Percentiles rank a stretch among this genome's conserved stretches.
Conservation (phyloP, 1,139 yeast genomes). For the Sugiyamaella xylanicola region DNA sequence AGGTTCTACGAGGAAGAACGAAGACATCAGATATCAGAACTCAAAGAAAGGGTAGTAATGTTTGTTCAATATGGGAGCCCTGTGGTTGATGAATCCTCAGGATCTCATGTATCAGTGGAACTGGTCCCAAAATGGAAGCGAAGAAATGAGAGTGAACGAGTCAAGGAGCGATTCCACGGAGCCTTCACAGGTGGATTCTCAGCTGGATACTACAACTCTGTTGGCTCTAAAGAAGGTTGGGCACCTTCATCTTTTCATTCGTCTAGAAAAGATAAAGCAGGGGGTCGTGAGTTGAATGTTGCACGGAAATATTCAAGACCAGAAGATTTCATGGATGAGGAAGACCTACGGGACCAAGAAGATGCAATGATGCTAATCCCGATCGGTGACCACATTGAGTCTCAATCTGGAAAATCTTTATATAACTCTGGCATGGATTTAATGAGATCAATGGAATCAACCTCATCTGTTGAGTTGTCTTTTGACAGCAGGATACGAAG, state of each 20-base stretch:
- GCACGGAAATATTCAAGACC: slow-evolving; percentile 21
- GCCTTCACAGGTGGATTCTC: slow-evolving; percentile 44
- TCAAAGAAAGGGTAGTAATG: too few relatives aligned
- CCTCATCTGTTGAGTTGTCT: slow-evolving; percentile 5
- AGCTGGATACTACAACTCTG: slow-evolving; percentile 43
- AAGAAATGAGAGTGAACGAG: slow-evolving; percentile 24
- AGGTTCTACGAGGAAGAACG: too few relatives aligned
- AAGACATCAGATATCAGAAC: too few relatives aligned
- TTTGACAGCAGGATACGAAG: slow-evolving; percentile 13
- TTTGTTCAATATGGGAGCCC: slow-evolving; percentile 24
- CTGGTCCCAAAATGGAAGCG: slow-evolving; percentile 23
- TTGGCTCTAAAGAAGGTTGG: slow-evolving; percentile 44
- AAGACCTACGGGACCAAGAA: slow-evolving; percentile 38
- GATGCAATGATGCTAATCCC: slow-evolving; percentile 25
- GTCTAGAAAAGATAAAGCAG: slow-evolving; percentile 30
- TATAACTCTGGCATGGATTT: background rate
- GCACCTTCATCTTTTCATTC: slow-evolving; percentile 36
- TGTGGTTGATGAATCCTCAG: slow-evolving; percentile 9
- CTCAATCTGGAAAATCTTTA: background rate
- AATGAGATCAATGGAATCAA: background rate
- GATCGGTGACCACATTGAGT: slow-evolving; percentile 2
- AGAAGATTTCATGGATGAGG: slow-evolving; percentile 43
- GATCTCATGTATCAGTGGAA: slow-evolving; percentile 8
- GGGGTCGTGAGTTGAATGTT: background rate
- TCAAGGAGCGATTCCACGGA: slow-evolving; percentile 38